Evolutionary conservation across 306 rosid genomes (phyloP).

Genomic region (Dicorynia guianensis): DNA sequence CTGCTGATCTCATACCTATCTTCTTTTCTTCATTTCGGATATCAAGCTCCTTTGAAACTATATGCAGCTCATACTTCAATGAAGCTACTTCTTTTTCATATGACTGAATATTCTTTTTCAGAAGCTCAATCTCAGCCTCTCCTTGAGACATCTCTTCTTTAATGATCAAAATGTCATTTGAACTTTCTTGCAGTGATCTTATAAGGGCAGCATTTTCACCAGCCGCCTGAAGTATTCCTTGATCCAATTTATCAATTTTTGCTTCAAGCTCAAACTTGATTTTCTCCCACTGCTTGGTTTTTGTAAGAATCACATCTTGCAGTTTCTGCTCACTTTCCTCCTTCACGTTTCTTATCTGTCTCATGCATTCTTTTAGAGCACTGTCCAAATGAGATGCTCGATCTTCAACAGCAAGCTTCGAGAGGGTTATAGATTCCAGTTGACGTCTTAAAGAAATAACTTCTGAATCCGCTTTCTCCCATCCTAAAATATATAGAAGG

Average conservation of each 20-base stretch:
- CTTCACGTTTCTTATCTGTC: conserved; percentile 78
- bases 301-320: conserved; percentile 71
- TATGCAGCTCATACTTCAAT: conserved; percentile 78
- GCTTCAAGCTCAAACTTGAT: conserved; percentile 78
- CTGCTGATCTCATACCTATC: conserved; percentile 87
- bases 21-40: conserved; percentile 94
- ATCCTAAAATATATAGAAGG: conserved; percentile 58
- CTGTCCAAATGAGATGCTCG: conserved; percentile 83
- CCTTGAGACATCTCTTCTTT: conserved; percentile 79
- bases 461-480: conserved; percentile 98
- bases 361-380: conserved; percentile 90
- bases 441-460: conserved; percentile 72
- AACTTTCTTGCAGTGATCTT: conserved; percentile 82
- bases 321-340: conserved; percentile 80
- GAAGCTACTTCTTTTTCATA: conserved; percentile 81
- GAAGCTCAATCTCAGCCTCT: conserved; percentile 76
- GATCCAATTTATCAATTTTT: conserved; percentile 66
- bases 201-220: conserved; percentile 69
- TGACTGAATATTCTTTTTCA: conserved; percentile 66
- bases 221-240: conserved; percentile 69
- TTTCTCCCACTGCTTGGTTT: conserved; percentile 80
- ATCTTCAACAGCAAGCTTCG: conserved; percentile 79
- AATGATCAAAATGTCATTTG: conserved; percentile 66
- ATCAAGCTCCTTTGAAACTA: conserved; percentile 85
- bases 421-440: conserved; percentile 78